Conservation (phyloP, 495 filamentous ascomycete species). For the Hypoxylon rickii region DNA sequence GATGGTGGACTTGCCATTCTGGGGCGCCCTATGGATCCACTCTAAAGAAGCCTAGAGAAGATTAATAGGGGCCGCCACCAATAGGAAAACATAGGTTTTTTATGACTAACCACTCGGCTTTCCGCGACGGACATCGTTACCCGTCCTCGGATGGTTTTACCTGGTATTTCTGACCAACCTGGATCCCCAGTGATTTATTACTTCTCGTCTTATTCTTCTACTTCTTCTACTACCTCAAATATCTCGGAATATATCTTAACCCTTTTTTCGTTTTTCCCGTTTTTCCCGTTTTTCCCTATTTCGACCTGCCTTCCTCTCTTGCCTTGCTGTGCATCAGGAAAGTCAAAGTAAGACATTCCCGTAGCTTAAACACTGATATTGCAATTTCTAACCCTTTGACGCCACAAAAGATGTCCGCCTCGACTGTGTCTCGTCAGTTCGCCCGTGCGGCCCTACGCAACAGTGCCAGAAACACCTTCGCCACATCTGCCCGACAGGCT, state of each 20-base stretch:
- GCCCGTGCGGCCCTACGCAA: constrained; percentile 64
- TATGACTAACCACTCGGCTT: constrained; percentile 26
- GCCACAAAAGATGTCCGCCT: constrained; percentile 49
- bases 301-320: constrained; percentile 26
- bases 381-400: neutral
- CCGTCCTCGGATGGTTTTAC: constrained; percentile 31
- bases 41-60: constrained; percentile 29
- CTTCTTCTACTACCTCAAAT: constrained; percentile 6
- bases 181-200: neutral
- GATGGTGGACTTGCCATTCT: neutral
- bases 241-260: constrained; percentile 8
- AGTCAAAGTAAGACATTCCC: constrained; percentile 27
- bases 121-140: constrained; percentile 2
- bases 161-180: constrained; percentile 18
- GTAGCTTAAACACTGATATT: constrained; percentile 24
- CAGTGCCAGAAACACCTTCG: constrained; percentile 52
- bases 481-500: constrained; percentile 57
- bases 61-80: constrained; percentile 12
- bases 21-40: constrained; percentile 18
- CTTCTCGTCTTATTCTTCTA: constrained; percentile 29
- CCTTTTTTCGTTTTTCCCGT: constrained; percentile 5
- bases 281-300: constrained; percentile 23
- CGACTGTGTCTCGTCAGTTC: constrained; percentile 51
- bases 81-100: constrained; percentile 20
- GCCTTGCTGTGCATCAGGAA: constrained; percentile 24